phyloP scores from a whole-genome alignment of 495 filamentous ascomycete genomes.

The Wilcoxina mikolae region DNA sequence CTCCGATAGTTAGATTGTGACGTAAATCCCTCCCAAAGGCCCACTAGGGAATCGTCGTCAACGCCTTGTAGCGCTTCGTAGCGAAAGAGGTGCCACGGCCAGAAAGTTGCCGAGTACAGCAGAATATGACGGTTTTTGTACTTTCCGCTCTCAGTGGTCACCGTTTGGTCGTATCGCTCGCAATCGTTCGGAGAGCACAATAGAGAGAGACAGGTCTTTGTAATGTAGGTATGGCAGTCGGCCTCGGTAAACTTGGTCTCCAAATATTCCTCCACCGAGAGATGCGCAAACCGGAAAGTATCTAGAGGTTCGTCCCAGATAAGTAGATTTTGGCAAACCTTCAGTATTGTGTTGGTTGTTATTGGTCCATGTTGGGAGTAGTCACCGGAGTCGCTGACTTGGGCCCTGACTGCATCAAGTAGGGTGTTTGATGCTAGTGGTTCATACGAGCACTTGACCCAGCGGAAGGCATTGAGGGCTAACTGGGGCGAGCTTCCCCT shows the following conservation, averaged over 20 bases:
- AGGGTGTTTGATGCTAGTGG: neutral
- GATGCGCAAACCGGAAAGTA: constrained; percentile 27
- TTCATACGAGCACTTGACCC: neutral
- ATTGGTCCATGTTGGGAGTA: neutral
- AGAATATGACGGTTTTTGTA: neutral
- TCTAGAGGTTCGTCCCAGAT: constrained; percentile 12
- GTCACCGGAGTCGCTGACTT: neutral
- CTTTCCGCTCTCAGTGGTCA: neutral
- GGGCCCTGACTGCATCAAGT: constrained; percentile 2
- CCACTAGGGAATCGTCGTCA: too few relatives aligned
- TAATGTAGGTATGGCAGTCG: neutral
- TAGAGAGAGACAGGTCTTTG: neutral
- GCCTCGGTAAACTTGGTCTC: neutral
- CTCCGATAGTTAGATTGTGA: too few relatives aligned
- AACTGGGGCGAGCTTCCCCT: neutral
- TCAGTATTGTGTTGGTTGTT: neutral
- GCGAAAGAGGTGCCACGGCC: too few relatives aligned
- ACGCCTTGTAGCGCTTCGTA: too few relatives aligned
- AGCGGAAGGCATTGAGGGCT: constrained; percentile 1
- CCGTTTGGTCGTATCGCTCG: neutral
- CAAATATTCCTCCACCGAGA: constrained; percentile 25
- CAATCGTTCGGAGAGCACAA: neutral
- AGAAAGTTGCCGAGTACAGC: neutral
- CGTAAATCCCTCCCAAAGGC: too few relatives aligned
- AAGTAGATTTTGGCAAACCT: constrained; percentile 20